phyloP scores from a whole-genome alignment of 2,329 filamentous ascomycete genomes.

The Hymenoscyphus albidus region DNA sequence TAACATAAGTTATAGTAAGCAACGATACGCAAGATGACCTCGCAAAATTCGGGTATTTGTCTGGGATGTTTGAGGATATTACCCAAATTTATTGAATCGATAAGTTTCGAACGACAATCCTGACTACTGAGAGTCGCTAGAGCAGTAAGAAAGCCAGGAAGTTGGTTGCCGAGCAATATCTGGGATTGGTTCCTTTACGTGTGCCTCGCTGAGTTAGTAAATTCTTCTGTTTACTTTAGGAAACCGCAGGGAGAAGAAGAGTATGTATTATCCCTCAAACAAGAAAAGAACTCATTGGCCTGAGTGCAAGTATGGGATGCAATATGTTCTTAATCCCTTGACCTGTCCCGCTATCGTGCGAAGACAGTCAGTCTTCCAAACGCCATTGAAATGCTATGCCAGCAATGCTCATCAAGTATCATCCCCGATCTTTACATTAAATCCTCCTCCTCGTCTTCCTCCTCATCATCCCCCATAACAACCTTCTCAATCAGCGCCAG shows the following conservation, averaged over 20 bases:
- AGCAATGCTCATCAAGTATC: background rate
- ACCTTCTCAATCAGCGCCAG: constrained; percentile 83
- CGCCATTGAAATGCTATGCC: background rate
- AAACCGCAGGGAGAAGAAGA: background rate
- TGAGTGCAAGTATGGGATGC: background rate
- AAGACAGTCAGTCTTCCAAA: constrained; percentile 1
- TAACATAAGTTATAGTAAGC: too few species aligned
- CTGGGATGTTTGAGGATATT: too few species aligned
- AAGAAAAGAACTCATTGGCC: background rate
- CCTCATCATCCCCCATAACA: constrained; percentile 53
- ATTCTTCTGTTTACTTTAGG: background rate
- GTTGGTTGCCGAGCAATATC: too few species aligned
- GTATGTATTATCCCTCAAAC: background rate
- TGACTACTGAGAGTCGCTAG: too few species aligned
- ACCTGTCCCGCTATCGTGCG: background rate
- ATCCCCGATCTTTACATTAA: background rate
- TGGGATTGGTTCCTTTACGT: background rate
- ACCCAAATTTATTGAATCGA: too few species aligned
- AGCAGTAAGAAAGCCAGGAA: too few species aligned
- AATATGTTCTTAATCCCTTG: constrained; percentile 1
- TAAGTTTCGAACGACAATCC: too few species aligned
- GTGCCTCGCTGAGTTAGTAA: background rate
- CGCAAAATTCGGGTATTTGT: too few species aligned
- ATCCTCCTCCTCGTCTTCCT: constrained; percentile 11
- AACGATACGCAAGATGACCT: too few species aligned